Evolutionary conservation across 140 eudicot species (phyloP).

Genomic region (Flaveria floridana): DNA sequence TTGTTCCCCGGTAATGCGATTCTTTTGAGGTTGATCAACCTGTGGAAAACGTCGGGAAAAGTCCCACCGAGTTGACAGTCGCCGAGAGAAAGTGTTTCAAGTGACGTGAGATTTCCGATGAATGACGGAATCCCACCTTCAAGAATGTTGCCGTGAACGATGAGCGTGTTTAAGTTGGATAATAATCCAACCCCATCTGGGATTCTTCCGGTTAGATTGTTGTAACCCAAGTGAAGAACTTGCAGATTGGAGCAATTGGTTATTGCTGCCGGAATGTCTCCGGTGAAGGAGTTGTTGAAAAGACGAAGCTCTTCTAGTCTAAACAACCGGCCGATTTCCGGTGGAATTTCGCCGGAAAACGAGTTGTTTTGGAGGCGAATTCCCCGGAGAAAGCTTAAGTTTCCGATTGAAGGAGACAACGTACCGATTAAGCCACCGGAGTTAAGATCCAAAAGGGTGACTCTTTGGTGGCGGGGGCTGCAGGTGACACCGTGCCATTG

Average conservation of each 20-base stretch:
- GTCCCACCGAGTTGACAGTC: constrained; percentile 20
- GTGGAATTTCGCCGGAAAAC: constrained; percentile 43
- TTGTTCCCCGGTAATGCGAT: constrained; percentile 27
- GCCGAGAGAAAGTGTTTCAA: constrained; percentile 24
- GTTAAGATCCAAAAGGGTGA: constrained; percentile 25
- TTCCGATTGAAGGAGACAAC: constrained; percentile 41
- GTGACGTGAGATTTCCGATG: constrained; percentile 34
- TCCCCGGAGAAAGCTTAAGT: constrained; percentile 29
- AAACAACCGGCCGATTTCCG: constrained; percentile 36
- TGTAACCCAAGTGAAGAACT: constrained; percentile 33
- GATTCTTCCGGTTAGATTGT: constrained; percentile 31
- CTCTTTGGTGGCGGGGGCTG: constrained; percentile 35
- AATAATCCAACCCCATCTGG: constrained; percentile 23
- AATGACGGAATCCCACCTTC: constrained; percentile 32
- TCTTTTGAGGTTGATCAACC: constrained; percentile 20
- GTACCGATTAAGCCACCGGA: constrained; percentile 28
- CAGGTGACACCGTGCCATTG: constrained; percentile 37
- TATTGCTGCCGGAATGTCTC: constrained; percentile 37
- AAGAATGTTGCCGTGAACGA: constrained; percentile 26
- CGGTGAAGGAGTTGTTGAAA: constrained; percentile 33
- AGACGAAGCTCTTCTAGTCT: constrained; percentile 31
- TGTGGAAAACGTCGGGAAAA: constrained; percentile 31
- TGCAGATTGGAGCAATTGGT: constrained; percentile 36
- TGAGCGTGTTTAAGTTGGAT: constrained; percentile 24
- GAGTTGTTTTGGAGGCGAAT: constrained; percentile 35